Conservation (phyloP, 257 asterid genomes). For the Cruciata laevipes region DNA sequence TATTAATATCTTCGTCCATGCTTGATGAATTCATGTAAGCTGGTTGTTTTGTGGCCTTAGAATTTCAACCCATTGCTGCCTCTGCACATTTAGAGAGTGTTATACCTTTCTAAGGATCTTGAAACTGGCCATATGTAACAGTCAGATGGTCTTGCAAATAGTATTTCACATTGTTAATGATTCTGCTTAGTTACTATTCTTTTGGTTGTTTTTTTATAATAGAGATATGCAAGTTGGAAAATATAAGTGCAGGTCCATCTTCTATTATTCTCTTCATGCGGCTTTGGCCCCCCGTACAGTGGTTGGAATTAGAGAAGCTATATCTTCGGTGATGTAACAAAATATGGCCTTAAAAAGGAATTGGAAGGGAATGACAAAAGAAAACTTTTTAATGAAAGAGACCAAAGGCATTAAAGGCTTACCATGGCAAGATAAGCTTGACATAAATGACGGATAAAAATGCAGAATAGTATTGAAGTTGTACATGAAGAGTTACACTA, state of each 20-base stretch:
- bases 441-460: neutral
- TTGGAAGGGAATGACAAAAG: neutral
- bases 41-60: neutral
- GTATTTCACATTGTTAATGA: neutral
- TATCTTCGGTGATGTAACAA: no score
- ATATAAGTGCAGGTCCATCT: neutral
- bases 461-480: neutral
- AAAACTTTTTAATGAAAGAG: neutral
- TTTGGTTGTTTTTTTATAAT: neutral
- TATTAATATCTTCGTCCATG: neutral
- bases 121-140: neutral
- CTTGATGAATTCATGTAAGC: neutral
- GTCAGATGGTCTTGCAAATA: neutral
- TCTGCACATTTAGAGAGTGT: neutral
- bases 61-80: neutral
- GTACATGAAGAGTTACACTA: neutral
- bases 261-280: conserved; percentile 3
- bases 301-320: neutral
- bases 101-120: neutral
- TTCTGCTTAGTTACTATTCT: neutral
- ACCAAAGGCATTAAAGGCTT: neutral
- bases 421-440: no score
- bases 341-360: neutral
- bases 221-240: neutral
- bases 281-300: neutral